phyloP scores from a whole-genome alignment of 345 rosid species.

The Microcos paniculata region DNA sequence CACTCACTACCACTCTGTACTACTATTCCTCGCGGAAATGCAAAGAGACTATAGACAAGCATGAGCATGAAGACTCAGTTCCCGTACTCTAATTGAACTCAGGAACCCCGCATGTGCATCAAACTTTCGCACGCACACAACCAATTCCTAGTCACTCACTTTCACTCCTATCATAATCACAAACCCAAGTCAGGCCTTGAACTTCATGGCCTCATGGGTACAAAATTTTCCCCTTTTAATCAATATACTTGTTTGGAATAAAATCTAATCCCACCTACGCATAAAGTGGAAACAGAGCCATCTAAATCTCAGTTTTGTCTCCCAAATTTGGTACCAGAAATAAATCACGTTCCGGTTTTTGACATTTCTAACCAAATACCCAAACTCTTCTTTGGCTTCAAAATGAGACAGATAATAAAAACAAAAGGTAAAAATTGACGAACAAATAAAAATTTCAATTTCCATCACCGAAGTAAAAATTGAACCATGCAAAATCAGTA shows the following conservation, averaged over 20 bases:
- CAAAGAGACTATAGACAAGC: not conserved
- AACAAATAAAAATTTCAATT: not conserved
- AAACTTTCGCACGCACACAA: not conserved
- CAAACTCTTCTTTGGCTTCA: not conserved
- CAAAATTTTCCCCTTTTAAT: not conserved
- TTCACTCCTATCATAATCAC: not conserved
- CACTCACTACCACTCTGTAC: not conserved
- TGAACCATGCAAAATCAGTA: not conserved
- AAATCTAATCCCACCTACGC: not conserved
- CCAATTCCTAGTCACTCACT: not conserved
- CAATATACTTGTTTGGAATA: too few species aligned
- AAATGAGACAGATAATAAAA: not conserved
- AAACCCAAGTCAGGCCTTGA: not conserved
- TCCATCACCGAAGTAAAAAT: not conserved
- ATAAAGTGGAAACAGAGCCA: not conserved
- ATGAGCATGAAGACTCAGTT: not conserved
- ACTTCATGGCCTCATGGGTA: not conserved
- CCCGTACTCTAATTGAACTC: not conserved
- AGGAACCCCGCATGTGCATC: not conserved
- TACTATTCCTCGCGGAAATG: not conserved
- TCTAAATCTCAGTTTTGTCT: not conserved
- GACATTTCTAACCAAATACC: not conserved
- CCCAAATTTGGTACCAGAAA: not conserved
- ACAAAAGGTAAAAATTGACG: not conserved
- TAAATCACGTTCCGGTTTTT: not conserved